Conservation (phyloP, 345 rosid genomes). For the Euphorbia lathyris region DNA sequence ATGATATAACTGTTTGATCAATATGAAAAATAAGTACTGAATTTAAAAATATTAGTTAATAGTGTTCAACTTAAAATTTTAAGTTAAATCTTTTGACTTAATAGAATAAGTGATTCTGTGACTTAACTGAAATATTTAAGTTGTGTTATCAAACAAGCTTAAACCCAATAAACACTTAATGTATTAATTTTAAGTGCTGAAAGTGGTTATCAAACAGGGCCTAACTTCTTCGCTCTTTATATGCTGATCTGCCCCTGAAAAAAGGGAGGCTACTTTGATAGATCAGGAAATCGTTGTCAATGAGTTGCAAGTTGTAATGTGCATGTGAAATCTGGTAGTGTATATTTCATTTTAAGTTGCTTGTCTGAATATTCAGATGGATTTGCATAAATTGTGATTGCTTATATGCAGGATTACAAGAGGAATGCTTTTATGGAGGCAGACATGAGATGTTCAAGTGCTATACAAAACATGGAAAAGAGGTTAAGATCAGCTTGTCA, state of each 20-base stretch:
- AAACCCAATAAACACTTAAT: too few relatives aligned
- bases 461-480: constrained; percentile 86
- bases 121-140: too few relatives aligned
- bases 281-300: not conserved
- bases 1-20: too few relatives aligned
- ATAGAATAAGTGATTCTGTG: too few relatives aligned
- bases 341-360: not conserved
- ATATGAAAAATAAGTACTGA: too few relatives aligned
- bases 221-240: not conserved
- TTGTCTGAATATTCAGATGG: not conserved
- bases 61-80: too few relatives aligned
- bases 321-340: not conserved
- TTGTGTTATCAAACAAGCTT: too few relatives aligned
- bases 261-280: not conserved
- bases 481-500: constrained; percentile 90
- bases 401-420: constrained; percentile 68
- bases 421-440: constrained; percentile 87
- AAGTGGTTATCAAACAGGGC: too few relatives aligned
- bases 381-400: not conserved
- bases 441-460: constrained; percentile 64
- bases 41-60: too few relatives aligned
- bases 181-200: too few relatives aligned
- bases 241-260: not conserved
- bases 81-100: too few relatives aligned
- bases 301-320: not conserved